Conservation (phyloP, 495 filamentous ascomycete genomes). For the Penicillium parvum region DNA sequence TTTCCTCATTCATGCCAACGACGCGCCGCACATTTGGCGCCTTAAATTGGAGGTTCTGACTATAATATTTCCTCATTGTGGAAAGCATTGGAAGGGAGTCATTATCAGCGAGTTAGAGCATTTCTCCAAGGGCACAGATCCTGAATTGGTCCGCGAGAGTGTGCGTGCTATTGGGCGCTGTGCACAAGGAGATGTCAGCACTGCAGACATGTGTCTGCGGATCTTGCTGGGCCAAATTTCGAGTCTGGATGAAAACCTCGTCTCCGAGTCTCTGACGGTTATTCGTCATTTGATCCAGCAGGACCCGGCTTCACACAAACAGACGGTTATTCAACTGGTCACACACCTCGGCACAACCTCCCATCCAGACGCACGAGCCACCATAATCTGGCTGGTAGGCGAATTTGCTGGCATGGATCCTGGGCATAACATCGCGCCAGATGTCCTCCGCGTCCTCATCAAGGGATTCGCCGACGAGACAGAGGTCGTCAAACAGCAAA, state of each 20-base stretch:
- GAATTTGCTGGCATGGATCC: constrained; percentile 79
- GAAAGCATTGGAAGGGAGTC: constrained; percentile 69
- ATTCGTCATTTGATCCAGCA: constrained; percentile 95
- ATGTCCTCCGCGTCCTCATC: constrained; percentile 84
- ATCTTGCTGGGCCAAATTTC: constrained; percentile 81
- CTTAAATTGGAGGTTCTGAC: constrained; percentile 89
- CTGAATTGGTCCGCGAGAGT: constrained; percentile 75
- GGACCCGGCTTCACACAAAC: constrained; percentile 67
- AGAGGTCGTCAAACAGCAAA: constrained; percentile 83
- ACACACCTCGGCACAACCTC: constrained; percentile 84
- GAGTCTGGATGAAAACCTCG: constrained; percentile 76
- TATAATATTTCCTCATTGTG: constrained; percentile 79
- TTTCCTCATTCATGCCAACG: constrained; percentile 77
- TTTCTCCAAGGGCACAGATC: constrained; percentile 74
- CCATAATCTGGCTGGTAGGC: constrained; percentile 95
- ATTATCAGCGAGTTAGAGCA: constrained; percentile 91
- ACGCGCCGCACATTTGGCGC: constrained; percentile 78
- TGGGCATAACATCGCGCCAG: constrained; percentile 82
- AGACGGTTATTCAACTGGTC: constrained; percentile 84
- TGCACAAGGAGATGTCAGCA: constrained; percentile 67
- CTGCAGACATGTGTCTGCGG: constrained; percentile 70
- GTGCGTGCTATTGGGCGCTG: constrained; percentile 91
- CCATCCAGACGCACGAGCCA: constrained; percentile 80
- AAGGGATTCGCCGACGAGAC: constrained; percentile 80
- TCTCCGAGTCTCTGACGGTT: constrained; percentile 86